A percentile compares a stretch with the other conserved stretches of the same genome.
Evolutionary conservation across 2,329 filamentous ascomycete species (phyloP).

Genomic region (Cercospora janseana): DNA sequence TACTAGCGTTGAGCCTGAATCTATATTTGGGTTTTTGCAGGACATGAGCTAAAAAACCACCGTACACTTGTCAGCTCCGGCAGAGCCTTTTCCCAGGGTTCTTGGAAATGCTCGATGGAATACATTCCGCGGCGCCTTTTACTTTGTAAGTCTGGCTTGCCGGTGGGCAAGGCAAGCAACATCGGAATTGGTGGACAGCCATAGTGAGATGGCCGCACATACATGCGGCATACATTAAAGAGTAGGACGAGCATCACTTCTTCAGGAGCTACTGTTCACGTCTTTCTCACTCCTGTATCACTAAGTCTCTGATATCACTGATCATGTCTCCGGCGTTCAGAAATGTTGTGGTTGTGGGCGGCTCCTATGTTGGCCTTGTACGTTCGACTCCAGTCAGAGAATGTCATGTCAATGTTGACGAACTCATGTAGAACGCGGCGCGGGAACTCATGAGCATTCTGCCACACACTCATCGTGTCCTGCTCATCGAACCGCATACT

Average conservation of each 20-base stretch:
- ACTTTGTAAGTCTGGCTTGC: not conserved
- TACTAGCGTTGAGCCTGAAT: too few species aligned
- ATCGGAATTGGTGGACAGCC: not conserved
- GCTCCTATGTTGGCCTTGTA: constrained; percentile 26
- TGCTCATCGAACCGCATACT: constrained; percentile 25
- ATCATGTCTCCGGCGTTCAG: constrained; percentile 14
- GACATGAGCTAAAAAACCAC: not conserved
- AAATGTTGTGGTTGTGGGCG: constrained; percentile 27
- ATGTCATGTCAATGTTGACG: not conserved
- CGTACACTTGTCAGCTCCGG: not conserved
- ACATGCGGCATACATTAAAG: not conserved
- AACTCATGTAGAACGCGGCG: constrained; percentile 15
- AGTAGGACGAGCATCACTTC: not conserved
- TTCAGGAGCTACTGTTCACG: too few species aligned
- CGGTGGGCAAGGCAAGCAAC: not conserved
- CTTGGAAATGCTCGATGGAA: not conserved
- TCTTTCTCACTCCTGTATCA: constrained; percentile 1
- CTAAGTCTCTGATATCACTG: not conserved
- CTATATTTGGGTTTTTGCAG: too few species aligned
- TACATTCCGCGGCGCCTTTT: not conserved
- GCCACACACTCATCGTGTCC: constrained; percentile 20
- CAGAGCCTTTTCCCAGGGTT: constrained; percentile 2
- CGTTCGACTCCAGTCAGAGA: not conserved
- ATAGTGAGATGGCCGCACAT: not conserved
- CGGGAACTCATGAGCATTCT: constrained; percentile 24